Evolutionary conservation across 306 rosid genomes (phyloP), one percentile per base, ranked within the genome.

Genomic region (Lupinus albus): DNA sequence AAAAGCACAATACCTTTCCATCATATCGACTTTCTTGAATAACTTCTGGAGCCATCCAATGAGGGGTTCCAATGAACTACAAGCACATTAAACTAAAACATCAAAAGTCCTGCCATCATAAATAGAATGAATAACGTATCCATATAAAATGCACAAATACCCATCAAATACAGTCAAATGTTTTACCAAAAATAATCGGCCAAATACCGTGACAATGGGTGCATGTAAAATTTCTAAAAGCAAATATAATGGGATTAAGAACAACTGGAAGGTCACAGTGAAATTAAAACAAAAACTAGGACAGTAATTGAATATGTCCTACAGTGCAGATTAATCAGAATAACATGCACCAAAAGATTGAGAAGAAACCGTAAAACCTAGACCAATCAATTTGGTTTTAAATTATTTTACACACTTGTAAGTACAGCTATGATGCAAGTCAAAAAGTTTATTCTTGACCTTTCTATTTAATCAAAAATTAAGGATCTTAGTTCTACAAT

Each of bases 41-140:
- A 73, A 93, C 97, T 85, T 93, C 97, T 0, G 97, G 99, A 80
- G 99, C 99, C 99, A 93, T 93, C 99, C 99, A 93, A 82, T 93
- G 99, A 39, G 99, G 99, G 42, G 97, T 93, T 71, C 99, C 99
- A 57, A 93, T 93, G 85, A 89, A 93, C 97, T 93, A 88, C 25
- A 76, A 79, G 64, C 73, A 75, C 73, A 49, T 78, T 17, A 71
- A 81, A 82, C 49, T 14, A 72, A 70, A 49, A 45, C 58, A 51
- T 73, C 36, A 75, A 62, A 74, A 63, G 38, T 68, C 64, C 56
- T 20, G 56, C 52, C 60, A 71, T 11, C 60, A 74, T 63, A 54
- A 47, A 48, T 64, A 54, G 9, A 67, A 39, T 44, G 15, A 66
- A 58, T 14, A 45, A 52, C 32, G n/a, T 25, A 57, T 71, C 65